Percentiles rank a stretch among this genome's conserved stretches.
phyloP scores from a whole-genome alignment of 1,284 basidiomycete species.

The Taiwanofungus camphoratus region DNA sequence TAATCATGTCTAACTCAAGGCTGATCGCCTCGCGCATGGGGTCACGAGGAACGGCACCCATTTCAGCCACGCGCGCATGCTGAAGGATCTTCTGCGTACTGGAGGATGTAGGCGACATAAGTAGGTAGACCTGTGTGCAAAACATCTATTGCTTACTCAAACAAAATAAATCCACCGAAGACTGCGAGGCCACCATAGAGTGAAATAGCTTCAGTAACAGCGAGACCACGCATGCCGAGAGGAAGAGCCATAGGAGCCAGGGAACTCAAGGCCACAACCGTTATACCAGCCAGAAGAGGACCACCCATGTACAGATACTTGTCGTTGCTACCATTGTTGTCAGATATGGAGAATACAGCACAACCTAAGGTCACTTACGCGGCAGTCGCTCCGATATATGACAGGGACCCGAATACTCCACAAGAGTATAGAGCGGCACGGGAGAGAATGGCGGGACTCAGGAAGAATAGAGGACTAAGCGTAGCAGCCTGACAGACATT shows the following conservation, averaged over 20 bases:
- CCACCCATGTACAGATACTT: slow-evolving; percentile 84
- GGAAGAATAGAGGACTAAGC: slow-evolving; percentile 79
- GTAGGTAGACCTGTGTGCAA: background rate
- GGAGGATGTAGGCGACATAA: slow-evolving; percentile 1
- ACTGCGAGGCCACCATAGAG: slow-evolving; percentile 86
- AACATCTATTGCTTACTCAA: slow-evolving; percentile 57
- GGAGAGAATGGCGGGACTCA: slow-evolving; percentile 81
- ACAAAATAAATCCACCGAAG: slow-evolving; percentile 84
- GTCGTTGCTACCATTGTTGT: slow-evolving; percentile 55
- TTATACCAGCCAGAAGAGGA: slow-evolving; percentile 79
- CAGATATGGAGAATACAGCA: background rate
- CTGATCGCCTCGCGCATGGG: slow-evolving; percentile 76
- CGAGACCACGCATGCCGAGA: slow-evolving; percentile 71
- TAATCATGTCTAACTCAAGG: slow-evolving; percentile 85
- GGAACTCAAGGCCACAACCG: slow-evolving; percentile 80
- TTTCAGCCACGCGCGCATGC: slow-evolving; percentile 70
- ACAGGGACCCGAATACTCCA: slow-evolving; percentile 79
- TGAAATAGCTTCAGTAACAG: slow-evolving; percentile 73
- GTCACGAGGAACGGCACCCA: slow-evolving; percentile 64
- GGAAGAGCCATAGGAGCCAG: slow-evolving; percentile 87
- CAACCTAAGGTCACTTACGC: slow-evolving; percentile 37
- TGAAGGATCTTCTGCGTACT: slow-evolving; percentile 80
- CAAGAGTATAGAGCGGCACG: slow-evolving; percentile 87
- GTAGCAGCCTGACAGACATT: slow-evolving; percentile 85
- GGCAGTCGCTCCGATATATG: slow-evolving; percentile 87